A percentile compares a stretch with the other conserved stretches of the same genome.
Conservation (phyloP, 306 rosid species). For the Quercus parvula region DNA sequence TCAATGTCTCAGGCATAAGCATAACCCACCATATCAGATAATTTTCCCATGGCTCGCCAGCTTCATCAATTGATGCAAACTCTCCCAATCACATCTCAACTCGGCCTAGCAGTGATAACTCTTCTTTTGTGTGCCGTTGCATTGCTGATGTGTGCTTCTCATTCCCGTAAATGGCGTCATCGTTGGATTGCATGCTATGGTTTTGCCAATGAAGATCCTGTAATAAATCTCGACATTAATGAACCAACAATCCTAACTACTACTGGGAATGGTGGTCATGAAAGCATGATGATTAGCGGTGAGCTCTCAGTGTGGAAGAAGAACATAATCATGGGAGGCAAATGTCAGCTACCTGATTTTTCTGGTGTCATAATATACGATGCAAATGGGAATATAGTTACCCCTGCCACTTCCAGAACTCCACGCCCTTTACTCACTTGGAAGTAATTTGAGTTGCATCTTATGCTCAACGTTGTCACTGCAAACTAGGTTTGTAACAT, state of each 20-base stretch:
- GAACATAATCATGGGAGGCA: conserved; percentile 92
- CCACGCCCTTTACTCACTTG: conserved; percentile 58
- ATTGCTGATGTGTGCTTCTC: conserved; percentile 82
- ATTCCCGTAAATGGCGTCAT: conserved; percentile 40
- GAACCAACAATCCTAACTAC: conserved; percentile 19
- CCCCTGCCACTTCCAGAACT: conserved; percentile 51
- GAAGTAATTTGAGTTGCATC: conserved; percentile 33
- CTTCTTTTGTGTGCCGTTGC: conserved; percentile 56
- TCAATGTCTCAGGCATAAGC: conserved; percentile 13
- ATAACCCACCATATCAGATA: conserved; percentile 15
- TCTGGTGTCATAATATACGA: conserved; percentile 89
- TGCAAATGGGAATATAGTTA: conserved; percentile 49
- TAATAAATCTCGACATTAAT: conserved; percentile 35
- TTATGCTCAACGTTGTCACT: not conserved
- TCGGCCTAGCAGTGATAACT: conserved; percentile 39
- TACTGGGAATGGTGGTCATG: not conserved
- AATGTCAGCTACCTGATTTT: conserved; percentile 87
- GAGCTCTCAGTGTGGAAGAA: conserved; percentile 70
- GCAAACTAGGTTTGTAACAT: not conserved
- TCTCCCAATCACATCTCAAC: conserved; percentile 34
- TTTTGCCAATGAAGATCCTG: conserved; percentile 38
- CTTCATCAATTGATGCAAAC: conserved; percentile 26
- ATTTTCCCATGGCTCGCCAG: conserved; percentile 58
- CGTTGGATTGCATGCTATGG: conserved; percentile 50
- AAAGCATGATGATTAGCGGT: not conserved